These are phyloP conservation scores for Zasmidium angulare DNA, from an alignment of 2,329 filamentous ascomycete genomes.

Conservation along the genomic window DNA sequence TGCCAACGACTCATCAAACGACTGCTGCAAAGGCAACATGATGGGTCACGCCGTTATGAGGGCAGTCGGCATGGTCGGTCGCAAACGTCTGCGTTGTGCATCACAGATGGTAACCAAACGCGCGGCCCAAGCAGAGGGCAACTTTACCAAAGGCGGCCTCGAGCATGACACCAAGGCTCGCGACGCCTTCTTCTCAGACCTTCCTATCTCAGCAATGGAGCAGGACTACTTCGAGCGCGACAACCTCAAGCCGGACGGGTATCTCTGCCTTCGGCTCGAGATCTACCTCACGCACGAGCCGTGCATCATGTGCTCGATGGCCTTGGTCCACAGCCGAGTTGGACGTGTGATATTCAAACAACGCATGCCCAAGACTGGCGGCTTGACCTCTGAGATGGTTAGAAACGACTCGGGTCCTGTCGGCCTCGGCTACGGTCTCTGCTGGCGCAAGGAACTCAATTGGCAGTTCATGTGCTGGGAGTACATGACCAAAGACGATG, in stretches of 20 bases:
- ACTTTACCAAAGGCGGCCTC: constrained; percentile 34
- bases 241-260: constrained; percentile 72
- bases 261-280: constrained; percentile 90
- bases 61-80: constrained; percentile 78
- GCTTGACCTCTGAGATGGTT: constrained; percentile 69
- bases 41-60: constrained; percentile 77
- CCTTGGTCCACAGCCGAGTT: constrained; percentile 89
- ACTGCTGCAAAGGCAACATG: constrained; percentile 60
- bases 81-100: constrained; percentile 47
- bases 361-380: constrained; percentile 78
- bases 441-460: constrained; percentile 73
- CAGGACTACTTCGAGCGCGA: constrained; percentile 61
- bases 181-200: constrained; percentile 64
- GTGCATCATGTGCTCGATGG: constrained; percentile 96
- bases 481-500: constrained; percentile 39
- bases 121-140: constrained; percentile 33
- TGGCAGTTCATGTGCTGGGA: constrained; percentile 84
- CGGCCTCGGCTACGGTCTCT: constrained; percentile 58
- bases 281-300: constrained; percentile 95
- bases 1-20: constrained; percentile 18
- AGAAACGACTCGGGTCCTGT: constrained; percentile 36
- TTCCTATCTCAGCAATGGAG: constrained; percentile 68
- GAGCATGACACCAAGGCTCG: constrained; percentile 33
- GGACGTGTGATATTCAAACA: constrained; percentile 77
- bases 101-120: constrained; percentile 27